Base-by-base conservation (phyloP, 257 asterid genomes). In the Ligustrum vulgare region DNA sequence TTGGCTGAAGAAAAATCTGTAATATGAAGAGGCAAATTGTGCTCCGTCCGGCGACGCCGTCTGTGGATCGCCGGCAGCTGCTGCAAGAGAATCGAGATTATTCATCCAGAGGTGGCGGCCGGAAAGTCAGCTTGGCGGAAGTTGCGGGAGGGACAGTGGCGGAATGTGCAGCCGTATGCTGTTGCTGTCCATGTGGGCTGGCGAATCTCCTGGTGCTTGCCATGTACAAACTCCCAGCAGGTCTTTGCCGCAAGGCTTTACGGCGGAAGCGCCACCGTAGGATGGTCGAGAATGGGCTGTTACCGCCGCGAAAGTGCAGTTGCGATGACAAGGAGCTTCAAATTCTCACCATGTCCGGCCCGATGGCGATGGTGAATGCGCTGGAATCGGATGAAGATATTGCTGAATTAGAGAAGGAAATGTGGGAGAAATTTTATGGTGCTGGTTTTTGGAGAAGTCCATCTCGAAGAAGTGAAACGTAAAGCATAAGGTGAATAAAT, bases 371-470 rank as follows among this genome's bases (percentile, higher is more conserved):
- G 84, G 74, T 62, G 2, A 67, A 18, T 64, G 60, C 73, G 0
- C 25, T 23, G 8, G 78, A 72, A 35, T 2, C 73, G 2, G 85
- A 86, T 18, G 28, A 80, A 11, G 91, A 84, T 9, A 84, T 77
- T 49, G 72, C 74, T 62, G 86, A 76, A 65, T 69, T 82, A 32
- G 91, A 86, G 78, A 82, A 82, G 79, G 91, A 86, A 79, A 84
- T 86, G 87, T 86, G 91, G 89, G 82, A 80, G n/a, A 77, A 63
- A 58, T 86, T 86, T 71, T 79, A 81, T 76, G 67, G 82, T 8
- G 78, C 80, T 63, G 91, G 91, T 0, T 86, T 86, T 51, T 86
- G 89, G 89, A 80, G 90, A 68, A 86, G 88, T 66, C 78, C 81
- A 23, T 86, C 90, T 10, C 88, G 82, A 32, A 76, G 67, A 28